A percentile compares a stretch with the other conserved stretches of the same genome.
Evolutionary conservation across 108 stramenopile genomes (phyloP).

Genomic region (Skeletonema costatum): DNA sequence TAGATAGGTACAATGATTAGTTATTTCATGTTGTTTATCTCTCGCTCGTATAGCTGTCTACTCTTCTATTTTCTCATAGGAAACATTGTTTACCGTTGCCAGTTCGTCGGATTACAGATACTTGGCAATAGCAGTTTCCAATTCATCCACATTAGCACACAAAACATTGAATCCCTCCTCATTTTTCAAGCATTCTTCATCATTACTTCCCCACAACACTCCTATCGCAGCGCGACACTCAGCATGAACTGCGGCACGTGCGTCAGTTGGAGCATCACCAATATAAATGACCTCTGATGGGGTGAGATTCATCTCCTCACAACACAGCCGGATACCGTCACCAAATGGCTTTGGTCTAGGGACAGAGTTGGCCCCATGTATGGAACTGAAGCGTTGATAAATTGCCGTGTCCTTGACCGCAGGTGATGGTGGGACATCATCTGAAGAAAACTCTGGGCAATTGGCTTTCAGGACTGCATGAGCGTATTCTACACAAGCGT

Average conservation of each 20-base stretch:
- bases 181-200: constrained; percentile 55
- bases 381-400: constrained; percentile 62
- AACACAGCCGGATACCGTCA: constrained; percentile 70
- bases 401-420: constrained; percentile 22
- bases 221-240: constrained; percentile 71
- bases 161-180: constrained; percentile 61
- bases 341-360: constrained; percentile 78
- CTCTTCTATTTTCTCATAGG: neutral
- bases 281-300: constrained; percentile 72
- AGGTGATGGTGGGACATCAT: neutral
- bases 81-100: too few relatives aligned
- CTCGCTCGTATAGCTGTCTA: too few relatives aligned
- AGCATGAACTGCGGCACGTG: constrained; percentile 66
- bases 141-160: constrained; percentile 57
- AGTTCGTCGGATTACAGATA: constrained; percentile 17
- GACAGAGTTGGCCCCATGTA: constrained; percentile 82
- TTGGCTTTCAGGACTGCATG: constrained; percentile 83
- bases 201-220: constrained; percentile 79
- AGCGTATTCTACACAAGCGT: constrained; percentile 84
- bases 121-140: constrained; percentile 39
- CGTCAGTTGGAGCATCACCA: constrained; percentile 85
- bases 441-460: constrained; percentile 21
- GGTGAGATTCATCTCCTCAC: constrained; percentile 64
- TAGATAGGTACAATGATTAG: too few relatives aligned
- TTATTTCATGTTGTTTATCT: too few relatives aligned